Percentiles rank a stretch among this genome's conserved stretches.
These are phyloP conservation scores for Kwoniella pini DNA, from an alignment of 768 basidiomycete species.

Conservation along the genomic window DNA sequence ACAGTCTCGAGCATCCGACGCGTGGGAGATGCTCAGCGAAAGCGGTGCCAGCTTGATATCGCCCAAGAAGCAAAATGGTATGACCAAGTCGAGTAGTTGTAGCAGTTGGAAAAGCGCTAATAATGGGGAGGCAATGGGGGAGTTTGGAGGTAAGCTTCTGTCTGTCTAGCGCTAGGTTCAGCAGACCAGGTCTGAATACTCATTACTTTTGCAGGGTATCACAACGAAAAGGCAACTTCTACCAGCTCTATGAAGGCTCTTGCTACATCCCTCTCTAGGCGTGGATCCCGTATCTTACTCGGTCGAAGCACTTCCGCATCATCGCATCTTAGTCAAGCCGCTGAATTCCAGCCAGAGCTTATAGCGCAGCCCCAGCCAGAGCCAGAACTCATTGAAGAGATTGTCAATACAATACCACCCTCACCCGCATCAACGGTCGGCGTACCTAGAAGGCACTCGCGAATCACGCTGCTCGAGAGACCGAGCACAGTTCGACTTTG, in stretches of 20 bases:
- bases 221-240: conserved; percentile 8
- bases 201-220: conserved; percentile 1
- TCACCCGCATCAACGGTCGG: conserved; percentile 50
- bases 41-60: conserved; percentile 42
- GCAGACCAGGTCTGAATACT: background rate
- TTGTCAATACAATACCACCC: conserved; percentile 24
- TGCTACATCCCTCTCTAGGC: conserved; percentile 24
- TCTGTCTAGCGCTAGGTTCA: background rate
- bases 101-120: conserved; percentile 44
- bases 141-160: conserved; percentile 34
- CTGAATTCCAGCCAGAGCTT: conserved; percentile 1
- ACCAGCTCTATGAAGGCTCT: conserved; percentile 26
- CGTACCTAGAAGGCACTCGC: conserved; percentile 40
- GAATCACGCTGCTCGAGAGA: conserved; percentile 32
- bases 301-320: conserved; percentile 24
- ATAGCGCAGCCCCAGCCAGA: background rate
- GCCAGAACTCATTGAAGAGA: conserved; percentile 25
- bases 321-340: conserved; percentile 11
- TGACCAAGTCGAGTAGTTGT: conserved; percentile 28
- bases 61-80: conserved; percentile 24
- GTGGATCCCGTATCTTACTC: conserved; percentile 25
- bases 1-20: conserved; percentile 23
- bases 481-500: conserved; percentile 44
- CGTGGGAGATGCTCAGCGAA: conserved; percentile 42
- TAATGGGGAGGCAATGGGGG: conserved; percentile 42